These are phyloP conservation scores for Nematocida sp. DNA, from an alignment of 371 early-diverging fungal genomes.

Conservation along the genomic window DNA sequence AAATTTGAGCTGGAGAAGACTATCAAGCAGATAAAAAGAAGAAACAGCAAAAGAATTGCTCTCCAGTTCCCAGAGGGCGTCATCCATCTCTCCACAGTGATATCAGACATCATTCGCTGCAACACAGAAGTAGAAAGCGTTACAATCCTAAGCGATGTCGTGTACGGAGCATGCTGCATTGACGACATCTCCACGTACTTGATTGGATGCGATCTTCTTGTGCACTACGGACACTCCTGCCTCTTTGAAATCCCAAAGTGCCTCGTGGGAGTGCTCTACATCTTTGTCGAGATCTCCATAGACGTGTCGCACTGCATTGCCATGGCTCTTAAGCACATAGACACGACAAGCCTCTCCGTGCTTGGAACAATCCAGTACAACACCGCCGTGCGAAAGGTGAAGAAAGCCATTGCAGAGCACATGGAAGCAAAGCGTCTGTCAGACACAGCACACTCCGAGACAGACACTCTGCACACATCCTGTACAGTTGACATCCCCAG, in stretches of 20 bases:
- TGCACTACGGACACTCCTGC: slow-evolving; percentile 98
- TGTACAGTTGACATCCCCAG: slow-evolving; percentile 72
- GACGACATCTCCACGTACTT: slow-evolving; percentile 88
- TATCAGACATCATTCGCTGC: slow-evolving; percentile 68
- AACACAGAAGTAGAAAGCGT: slow-evolving; percentile 74
- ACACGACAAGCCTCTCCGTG: slow-evolving; percentile 68
- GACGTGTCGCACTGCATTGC: slow-evolving; percentile 81
- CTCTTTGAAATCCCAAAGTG: slow-evolving; percentile 89
- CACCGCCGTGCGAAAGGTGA: slow-evolving; percentile 71
- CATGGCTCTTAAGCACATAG: slow-evolving; percentile 67
- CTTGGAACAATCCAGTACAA: slow-evolving; percentile 95
- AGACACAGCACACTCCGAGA: slow-evolving; percentile 66
- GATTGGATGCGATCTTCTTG: slow-evolving; percentile 85
- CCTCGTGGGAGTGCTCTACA: slow-evolving; percentile 83
- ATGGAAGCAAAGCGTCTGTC: slow-evolving; percentile 68
- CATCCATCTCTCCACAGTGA: slow-evolving; percentile 79
- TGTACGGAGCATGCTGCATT: slow-evolving; percentile 98
- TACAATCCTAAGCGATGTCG: slow-evolving; percentile 94
- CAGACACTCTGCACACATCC: too few relatives aligned
- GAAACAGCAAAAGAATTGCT: slow-evolving; percentile 76
- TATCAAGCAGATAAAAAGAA: slow-evolving; percentile 76
- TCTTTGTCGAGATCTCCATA: slow-evolving; percentile 96
- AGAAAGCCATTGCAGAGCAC: slow-evolving; percentile 5
- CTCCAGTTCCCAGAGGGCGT: slow-evolving; percentile 98
- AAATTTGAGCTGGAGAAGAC: slow-evolving; percentile 98